Evolutionary conservation across 2,329 filamentous ascomycete species (phyloP).

Genomic region (Botrytis porri): DNA sequence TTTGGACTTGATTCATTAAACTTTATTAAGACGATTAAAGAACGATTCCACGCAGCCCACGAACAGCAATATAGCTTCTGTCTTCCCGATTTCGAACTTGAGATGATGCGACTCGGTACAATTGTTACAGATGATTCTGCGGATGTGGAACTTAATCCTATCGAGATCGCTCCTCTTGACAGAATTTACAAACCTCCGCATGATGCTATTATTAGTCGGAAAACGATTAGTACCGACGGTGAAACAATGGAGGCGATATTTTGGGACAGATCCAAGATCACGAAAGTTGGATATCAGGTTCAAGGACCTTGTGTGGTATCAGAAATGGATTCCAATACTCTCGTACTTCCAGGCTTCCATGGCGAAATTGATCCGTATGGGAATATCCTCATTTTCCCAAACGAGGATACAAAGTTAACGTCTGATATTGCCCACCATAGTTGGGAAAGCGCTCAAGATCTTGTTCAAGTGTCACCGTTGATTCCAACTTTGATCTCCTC

Average conservation of each 20-base stretch:
- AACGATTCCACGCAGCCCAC: slow-evolving; percentile 10
- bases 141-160: neutral
- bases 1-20: neutral
- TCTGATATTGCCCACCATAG: neutral
- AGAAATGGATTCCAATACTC: slow-evolving; percentile 15
- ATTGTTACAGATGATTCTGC: slow-evolving; percentile 12
- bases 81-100: slow-evolving; percentile 1
- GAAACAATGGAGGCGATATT: slow-evolving; percentile 2
- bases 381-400: neutral
- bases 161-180: neutral
- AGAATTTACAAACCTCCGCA: neutral
- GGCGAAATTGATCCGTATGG: slow-evolving; percentile 11
- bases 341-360: slow-evolving; percentile 9
- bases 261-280: slow-evolving; percentile 11
- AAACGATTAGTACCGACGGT: slow-evolving; percentile 11
- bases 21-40: neutral
- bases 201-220: slow-evolving; percentile 7
- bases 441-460: slow-evolving; percentile 7
- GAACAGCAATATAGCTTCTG: slow-evolving; percentile 15
- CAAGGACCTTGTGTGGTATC: slow-evolving; percentile 11
- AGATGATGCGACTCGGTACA: slow-evolving; percentile 4
- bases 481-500: slow-evolving; percentile 15
- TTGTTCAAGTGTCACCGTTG: slow-evolving; percentile 1
- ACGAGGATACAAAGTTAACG: neutral
- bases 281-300: slow-evolving; percentile 13